phyloP scores from a whole-genome alignment of 2,329 filamentous ascomycete species.

The Simplicillium sp. region DNA sequence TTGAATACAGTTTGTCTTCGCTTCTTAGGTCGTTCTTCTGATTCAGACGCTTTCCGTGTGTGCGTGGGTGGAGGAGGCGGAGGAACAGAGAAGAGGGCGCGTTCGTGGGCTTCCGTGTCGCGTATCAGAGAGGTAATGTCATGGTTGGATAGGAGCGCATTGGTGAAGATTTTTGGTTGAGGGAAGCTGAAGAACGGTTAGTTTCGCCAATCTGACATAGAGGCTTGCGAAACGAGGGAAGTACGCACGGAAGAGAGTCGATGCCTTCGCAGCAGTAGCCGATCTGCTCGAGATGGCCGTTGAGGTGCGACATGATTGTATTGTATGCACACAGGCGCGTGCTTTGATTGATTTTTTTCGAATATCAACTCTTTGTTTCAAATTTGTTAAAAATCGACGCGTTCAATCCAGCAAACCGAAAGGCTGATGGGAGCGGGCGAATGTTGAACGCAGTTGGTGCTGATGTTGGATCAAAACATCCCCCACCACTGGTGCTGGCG shows the following conservation, averaged over 20 bases:
- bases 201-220: not conserved
- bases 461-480: no score
- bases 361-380: no score
- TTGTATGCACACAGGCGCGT: not conserved
- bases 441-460: no score
- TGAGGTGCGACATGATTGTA: slow-evolving; percentile 55
- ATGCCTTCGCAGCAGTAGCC: slow-evolving; percentile 67
- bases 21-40: slow-evolving; percentile 16
- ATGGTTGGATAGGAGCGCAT: slow-evolving; percentile 75
- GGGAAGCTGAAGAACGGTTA: slow-evolving; percentile 55
- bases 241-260: slow-evolving; percentile 58
- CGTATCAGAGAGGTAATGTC: slow-evolving; percentile 93
- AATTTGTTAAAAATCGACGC: no score
- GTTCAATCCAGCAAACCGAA: no score
- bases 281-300: slow-evolving; percentile 68
- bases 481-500: no score
- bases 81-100: slow-evolving; percentile 87
- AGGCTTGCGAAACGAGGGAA: not conserved
- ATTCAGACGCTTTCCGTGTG: slow-evolving; percentile 17
- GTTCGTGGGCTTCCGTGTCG: slow-evolving; percentile 89
- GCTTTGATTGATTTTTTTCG: no score
- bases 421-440: no score
- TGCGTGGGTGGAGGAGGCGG: slow-evolving; percentile 41
- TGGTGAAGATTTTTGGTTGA: slow-evolving; percentile 88
- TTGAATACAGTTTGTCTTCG: slow-evolving; percentile 59